Conservation (phyloP, 2,329 filamentous ascomycete species). For the Mollisia scopiformis region DNA sequence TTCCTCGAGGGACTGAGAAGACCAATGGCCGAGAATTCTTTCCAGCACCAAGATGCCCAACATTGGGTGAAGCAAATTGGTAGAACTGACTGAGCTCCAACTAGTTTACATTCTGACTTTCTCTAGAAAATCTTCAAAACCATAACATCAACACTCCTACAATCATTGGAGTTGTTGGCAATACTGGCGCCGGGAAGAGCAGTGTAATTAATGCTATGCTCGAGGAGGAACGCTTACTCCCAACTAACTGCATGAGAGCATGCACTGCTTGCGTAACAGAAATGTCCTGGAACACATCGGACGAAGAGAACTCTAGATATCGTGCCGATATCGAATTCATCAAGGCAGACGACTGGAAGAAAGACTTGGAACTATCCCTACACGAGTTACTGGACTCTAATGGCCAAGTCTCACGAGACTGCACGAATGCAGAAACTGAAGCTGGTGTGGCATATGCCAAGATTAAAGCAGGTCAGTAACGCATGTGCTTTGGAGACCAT, state of each 20-base stretch:
- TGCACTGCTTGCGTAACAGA: constrained; percentile 52
- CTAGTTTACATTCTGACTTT: neutral
- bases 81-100: neutral
- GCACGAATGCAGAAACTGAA: neutral
- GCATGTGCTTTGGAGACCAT: neutral
- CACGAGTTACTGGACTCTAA: constrained; percentile 16
- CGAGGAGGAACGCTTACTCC: constrained; percentile 51
- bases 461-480: constrained; percentile 2
- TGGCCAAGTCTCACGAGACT: neutral
- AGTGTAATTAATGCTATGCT: constrained; percentile 40
- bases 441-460: constrained; percentile 6
- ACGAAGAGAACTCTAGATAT: constrained; percentile 39
- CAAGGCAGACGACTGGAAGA: constrained; percentile 23
- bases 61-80: constrained; percentile 34
- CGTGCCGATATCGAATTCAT: constrained; percentile 45
- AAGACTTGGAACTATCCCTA: constrained; percentile 23
- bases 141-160: constrained; percentile 29
- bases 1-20: constrained; percentile 30
- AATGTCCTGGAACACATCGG: constrained; percentile 46
- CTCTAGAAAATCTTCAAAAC: constrained; percentile 20
- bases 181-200: constrained; percentile 32
- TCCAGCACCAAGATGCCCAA: constrained; percentile 23
- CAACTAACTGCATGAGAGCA: constrained; percentile 40
- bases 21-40: constrained; percentile 21
- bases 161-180: constrained; percentile 32